These are phyloP conservation scores for Calonectria naviculata DNA, from an alignment of 2,329 filamentous ascomycete genomes.

Conservation along the genomic window DNA sequence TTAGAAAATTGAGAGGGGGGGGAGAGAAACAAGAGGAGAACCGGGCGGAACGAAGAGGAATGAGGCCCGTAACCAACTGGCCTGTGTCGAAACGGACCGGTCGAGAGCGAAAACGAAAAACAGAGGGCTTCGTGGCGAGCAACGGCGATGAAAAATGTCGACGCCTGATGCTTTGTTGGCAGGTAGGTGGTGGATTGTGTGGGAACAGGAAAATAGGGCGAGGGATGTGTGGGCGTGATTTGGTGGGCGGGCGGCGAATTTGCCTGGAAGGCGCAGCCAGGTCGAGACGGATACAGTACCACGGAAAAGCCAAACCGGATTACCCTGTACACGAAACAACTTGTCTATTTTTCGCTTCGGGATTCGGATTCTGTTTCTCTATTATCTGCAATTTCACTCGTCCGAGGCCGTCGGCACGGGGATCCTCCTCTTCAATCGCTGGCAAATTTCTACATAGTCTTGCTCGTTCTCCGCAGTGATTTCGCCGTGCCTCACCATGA, in stretches of 20 bases:
- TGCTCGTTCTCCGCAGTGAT: slow-evolving; percentile 78
- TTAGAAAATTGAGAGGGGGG: not conserved
- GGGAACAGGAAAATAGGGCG: slow-evolving; percentile 17
- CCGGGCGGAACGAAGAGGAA: not conserved
- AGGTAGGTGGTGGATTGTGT: slow-evolving; percentile 13
- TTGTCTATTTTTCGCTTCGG: not conserved
- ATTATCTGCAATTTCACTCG: not conserved
- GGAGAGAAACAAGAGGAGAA: not conserved
- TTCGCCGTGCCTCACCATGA: slow-evolving; percentile 81
- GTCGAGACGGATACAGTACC: slow-evolving; percentile 5
- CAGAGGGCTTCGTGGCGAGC: not conserved
- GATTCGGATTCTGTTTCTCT: not conserved
- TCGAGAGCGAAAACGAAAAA: not conserved
- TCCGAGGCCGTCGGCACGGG: slow-evolving; percentile 51
- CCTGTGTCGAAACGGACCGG: not conserved
- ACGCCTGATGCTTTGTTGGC: slow-evolving; percentile 12
- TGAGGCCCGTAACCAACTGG: not conserved
- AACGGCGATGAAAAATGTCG: not conserved
- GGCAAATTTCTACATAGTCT: slow-evolving; percentile 76
- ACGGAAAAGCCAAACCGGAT: not conserved
- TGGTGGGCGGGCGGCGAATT: not conserved
- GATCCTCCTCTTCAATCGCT: slow-evolving; percentile 55
- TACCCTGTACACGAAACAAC: not conserved
- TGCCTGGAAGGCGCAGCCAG: slow-evolving; percentile 9
- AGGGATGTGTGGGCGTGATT: not conserved